Base-by-base conservation (phyloP, 305 asterid species). In the Fraxinus baroniana region DNA sequence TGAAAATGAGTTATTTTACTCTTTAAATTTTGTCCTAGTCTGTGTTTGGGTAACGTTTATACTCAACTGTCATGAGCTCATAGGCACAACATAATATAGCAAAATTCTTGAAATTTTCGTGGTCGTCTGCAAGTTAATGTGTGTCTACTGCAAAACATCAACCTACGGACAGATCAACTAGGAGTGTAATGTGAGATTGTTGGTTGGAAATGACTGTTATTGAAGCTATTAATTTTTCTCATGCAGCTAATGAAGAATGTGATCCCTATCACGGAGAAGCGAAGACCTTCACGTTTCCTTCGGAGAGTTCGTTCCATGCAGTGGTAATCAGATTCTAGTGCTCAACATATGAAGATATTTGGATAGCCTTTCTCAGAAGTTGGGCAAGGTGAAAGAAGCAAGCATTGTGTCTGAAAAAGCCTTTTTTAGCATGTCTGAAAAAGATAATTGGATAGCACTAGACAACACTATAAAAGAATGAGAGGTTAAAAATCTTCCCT, bases 171-270 rank as follows among this genome's bases (percentile, higher is more conserved):
- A 9, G 74, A 66, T 4, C 32, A 9, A 32, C 3, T 26, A 68
- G 20, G 74, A 68, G 36, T 68, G 74, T 68, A 68, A 28, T 24
- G 18, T 68, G 35, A 68, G 30, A 28, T 68, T 24, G 36, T 68
- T 24, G 70, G 13, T 57, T 18, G 22, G 76, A 6, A 78, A 76
- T 12, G 9, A 70, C 32, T 72, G 77, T 76, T 32, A 75, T 82
- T 85, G 77, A 85, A 74, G 30, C 26, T 79, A 44, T 80, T 2
- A 18, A 81, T 82, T 52, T 87, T 76, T 83, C 87, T 79, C 5
- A 2, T 86, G 88, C 93, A 95, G 99, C 91, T 95, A 73, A 89
- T 91, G 92, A 94, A 93, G 91, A 91, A 91, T 60, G 91, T 95
- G 83, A 92, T 95, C 80, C 98, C 99, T 55, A 88, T 94, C 68